phyloP scores from a whole-genome alignment of 2,329 filamentous ascomycete genomes.

The Sporothrix pseudoabietina region DNA sequence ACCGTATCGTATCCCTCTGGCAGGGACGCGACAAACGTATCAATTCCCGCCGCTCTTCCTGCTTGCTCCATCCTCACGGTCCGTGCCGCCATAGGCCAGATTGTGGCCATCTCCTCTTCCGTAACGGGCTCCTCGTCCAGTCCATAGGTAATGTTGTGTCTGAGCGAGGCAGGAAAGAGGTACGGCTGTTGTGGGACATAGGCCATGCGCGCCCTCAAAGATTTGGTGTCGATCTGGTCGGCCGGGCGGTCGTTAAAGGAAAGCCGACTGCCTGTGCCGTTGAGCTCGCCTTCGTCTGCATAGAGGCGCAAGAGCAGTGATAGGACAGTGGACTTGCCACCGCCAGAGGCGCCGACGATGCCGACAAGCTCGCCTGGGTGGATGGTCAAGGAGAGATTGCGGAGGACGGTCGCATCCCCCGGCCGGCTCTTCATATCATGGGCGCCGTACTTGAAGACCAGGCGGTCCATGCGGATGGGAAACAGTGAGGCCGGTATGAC shows the following conservation, averaged over 20 bases:
- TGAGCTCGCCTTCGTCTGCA: conserved; percentile 31
- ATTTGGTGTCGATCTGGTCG: conserved; percentile 58
- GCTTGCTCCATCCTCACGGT: conserved; percentile 51
- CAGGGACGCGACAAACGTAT: conserved; percentile 74
- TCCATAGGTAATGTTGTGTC: conserved; percentile 82
- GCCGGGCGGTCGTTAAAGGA: conserved; percentile 63
- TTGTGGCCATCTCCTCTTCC: neutral
- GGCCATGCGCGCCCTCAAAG: conserved; percentile 63
- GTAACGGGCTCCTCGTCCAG: conserved; percentile 49
- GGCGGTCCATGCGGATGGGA: conserved; percentile 55
- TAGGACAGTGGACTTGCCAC: conserved; percentile 86
- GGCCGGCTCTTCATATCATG: conserved; percentile 28
- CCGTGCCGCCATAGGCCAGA: conserved; percentile 51
- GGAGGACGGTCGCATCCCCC: conserved; percentile 56
- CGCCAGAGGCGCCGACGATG: conserved; percentile 81
- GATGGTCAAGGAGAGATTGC: conserved; percentile 67
- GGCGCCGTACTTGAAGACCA: conserved; percentile 67
- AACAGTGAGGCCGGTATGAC: conserved; percentile 46
- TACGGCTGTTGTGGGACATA: conserved; percentile 72
- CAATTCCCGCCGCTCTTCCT: conserved; percentile 64
- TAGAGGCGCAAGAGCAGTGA: conserved; percentile 76
- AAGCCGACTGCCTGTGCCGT: conserved; percentile 45
- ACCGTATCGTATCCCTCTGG: conserved; percentile 70
- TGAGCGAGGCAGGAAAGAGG: conserved; percentile 76
- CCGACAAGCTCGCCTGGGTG: conserved; percentile 66